Conservation (phyloP, 169 alveolate genomes). For the Eimeria sp. region DNA sequence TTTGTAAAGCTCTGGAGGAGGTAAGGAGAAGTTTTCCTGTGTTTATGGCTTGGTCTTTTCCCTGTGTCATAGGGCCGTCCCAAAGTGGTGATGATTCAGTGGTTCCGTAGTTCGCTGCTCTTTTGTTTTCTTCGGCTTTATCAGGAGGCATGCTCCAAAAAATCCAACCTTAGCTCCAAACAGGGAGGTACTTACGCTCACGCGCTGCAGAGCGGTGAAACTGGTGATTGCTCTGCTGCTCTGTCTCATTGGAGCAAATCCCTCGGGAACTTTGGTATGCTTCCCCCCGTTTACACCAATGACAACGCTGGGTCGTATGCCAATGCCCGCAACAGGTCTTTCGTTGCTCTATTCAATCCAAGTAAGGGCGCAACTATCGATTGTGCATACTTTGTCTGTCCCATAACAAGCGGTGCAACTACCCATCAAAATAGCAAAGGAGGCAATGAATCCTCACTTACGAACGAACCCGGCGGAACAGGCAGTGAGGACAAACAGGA, state of each 20-base stretch:
- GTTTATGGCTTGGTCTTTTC: background rate
- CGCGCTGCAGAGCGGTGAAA: background rate
- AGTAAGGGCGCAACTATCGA: background rate
- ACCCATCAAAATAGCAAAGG: background rate
- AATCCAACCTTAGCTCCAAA: background rate
- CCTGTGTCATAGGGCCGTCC: background rate
- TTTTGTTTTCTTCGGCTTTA: background rate
- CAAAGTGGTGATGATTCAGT: background rate
- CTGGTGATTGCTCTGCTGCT: conserved; percentile 19
- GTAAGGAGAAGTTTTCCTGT: background rate
- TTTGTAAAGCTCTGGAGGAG: background rate
- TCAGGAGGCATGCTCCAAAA: background rate
- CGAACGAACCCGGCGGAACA: background rate
- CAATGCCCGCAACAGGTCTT: background rate
- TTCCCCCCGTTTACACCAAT: conserved; percentile 3
- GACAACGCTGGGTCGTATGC: conserved; percentile 1
- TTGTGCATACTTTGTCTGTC: conserved; percentile 8
- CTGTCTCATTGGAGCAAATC: background rate
- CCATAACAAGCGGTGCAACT: background rate
- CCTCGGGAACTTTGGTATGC: background rate
- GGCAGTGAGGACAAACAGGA: background rate
- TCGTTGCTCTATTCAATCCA: background rate
- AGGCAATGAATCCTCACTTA: background rate
- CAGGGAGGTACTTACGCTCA: background rate
- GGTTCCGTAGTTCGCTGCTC: background rate